phyloP scores from a whole-genome alignment of 371 early-diverging fungal species.

The Mucor lusitanicus region DNA sequence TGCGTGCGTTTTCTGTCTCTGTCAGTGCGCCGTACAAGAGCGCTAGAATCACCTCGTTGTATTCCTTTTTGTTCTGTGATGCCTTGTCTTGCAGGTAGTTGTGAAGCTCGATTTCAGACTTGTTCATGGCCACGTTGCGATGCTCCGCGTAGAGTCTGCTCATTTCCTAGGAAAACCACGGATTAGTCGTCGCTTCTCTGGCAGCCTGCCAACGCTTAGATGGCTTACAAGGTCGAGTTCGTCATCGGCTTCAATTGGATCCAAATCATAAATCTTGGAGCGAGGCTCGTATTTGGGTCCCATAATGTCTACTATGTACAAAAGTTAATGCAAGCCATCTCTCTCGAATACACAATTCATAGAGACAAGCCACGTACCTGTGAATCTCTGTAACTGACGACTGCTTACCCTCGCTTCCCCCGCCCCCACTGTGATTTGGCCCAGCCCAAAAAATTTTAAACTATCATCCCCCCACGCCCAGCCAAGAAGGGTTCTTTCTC shows the following conservation, averaged over 20 bases:
- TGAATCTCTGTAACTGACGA: not conserved
- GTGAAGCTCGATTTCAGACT: slow-evolving; percentile 67
- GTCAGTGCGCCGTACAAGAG: slow-evolving; percentile 68
- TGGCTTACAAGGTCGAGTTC: slow-evolving; percentile 36
- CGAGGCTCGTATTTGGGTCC: slow-evolving; percentile 3
- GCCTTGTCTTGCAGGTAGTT: slow-evolving; percentile 66
- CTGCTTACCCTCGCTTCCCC: slow-evolving; percentile 14
- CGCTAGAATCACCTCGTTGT: slow-evolving; percentile 63
- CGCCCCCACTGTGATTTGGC: no score
- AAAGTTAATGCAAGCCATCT: not conserved
- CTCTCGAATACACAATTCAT: not conserved
- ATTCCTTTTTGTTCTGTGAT: slow-evolving; percentile 59
- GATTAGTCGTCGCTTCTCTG: not conserved
- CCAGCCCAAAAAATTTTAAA: not conserved
- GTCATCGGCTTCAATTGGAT: slow-evolving; percentile 37
- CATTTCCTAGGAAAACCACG: slow-evolving; percentile 53
- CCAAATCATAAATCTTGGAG: slow-evolving; percentile 35
- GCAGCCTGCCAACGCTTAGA: not conserved
- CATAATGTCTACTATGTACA: not conserved
- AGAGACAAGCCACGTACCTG: slow-evolving; percentile 7
- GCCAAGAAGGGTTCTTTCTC: slow-evolving; percentile 19
- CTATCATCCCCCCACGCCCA: not conserved
- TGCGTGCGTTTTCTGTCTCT: slow-evolving; percentile 40
- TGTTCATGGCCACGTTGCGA: slow-evolving; percentile 44
- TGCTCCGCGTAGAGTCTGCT: slow-evolving; percentile 44